These are phyloP conservation scores for Pisolithus marmoratus DNA, from an alignment of 768 basidiomycete species.

Conservation along the genomic window DNA sequence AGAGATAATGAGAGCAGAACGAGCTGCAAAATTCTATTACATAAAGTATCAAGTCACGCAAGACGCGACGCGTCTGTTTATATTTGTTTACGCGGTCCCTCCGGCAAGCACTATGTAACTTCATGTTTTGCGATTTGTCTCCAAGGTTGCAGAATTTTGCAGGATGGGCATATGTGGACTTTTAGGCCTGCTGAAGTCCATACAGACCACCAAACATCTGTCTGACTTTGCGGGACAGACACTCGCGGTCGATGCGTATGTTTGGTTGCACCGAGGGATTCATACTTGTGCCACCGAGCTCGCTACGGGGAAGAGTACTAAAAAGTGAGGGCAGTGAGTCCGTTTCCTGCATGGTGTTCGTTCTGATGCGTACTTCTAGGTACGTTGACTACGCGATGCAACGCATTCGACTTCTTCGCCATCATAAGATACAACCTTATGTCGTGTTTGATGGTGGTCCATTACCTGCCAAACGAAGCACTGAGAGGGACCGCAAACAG, in stretches of 20 bases:
- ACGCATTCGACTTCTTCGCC: constrained; percentile 76
- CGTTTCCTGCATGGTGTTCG: background rate
- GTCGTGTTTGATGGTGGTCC: constrained; percentile 96
- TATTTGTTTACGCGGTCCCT: constrained; percentile 16
- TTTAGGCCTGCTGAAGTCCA: constrained; percentile 84
- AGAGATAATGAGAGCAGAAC: too few relatives aligned
- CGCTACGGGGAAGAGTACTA: constrained; percentile 76
- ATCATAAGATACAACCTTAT: constrained; percentile 82
- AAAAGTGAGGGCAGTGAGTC: constrained; percentile 54
- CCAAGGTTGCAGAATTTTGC: background rate
- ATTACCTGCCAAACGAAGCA: constrained; percentile 89
- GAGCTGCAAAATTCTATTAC: too few relatives aligned
- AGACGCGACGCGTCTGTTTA: constrained; percentile 30
- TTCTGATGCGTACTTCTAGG: constrained; percentile 34
- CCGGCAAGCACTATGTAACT: background rate
- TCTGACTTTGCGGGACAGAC: constrained; percentile 81
- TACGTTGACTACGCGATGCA: constrained; percentile 98
- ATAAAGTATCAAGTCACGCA: background rate
- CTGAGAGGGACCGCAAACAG: constrained; percentile 74
- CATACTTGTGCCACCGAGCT: constrained; percentile 89
- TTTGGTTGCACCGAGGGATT: constrained; percentile 87
- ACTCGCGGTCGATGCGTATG: constrained; percentile 92
- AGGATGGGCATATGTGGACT: constrained; percentile 90
- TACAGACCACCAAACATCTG: constrained; percentile 72
- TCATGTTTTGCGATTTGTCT: background rate